Percentiles rank a stretch among this genome's conserved stretches.
Evolutionary conservation across 2,329 filamentous ascomycete genomes (phyloP).

Genomic region (Paraphoma chrysanthemicola): DNA sequence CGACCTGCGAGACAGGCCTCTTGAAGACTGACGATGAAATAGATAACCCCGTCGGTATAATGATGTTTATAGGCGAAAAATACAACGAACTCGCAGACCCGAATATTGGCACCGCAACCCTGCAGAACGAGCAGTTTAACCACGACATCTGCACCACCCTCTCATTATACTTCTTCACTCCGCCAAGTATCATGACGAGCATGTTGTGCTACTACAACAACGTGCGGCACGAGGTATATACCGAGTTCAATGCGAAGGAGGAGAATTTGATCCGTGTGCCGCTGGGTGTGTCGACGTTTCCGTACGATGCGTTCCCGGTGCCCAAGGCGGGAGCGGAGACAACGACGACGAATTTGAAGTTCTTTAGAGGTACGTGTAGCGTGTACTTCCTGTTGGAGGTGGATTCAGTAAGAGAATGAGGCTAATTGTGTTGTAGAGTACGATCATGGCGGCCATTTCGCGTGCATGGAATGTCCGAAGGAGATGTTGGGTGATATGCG

Average conservation of each 20-base stretch:
- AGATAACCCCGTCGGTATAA: conserved; percentile 49
- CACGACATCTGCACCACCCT: conserved; percentile 36
- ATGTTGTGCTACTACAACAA: conserved; percentile 51
- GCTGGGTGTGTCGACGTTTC: conserved; percentile 48
- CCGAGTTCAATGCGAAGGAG: conserved; percentile 42
- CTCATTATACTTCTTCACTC: conserved; percentile 48
- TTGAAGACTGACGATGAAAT: not conserved
- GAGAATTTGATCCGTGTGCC: conserved; percentile 48
- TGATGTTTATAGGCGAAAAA: conserved; percentile 56
- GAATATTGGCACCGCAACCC: conserved; percentile 25
- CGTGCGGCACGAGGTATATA: conserved; percentile 48
- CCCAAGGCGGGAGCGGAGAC: conserved; percentile 41
- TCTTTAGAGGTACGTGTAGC: conserved; percentile 32
- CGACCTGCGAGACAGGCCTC: too few species aligned
- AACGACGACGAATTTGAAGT: conserved; percentile 49
- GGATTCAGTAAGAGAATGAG: not conserved
- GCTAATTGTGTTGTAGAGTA: conserved; percentile 18
- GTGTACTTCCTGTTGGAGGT: not conserved
- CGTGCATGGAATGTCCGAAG: conserved; percentile 33
- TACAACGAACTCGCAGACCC: conserved; percentile 49
- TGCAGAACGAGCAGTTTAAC: conserved; percentile 39
- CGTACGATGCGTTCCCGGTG: conserved; percentile 47
- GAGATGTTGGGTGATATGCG: conserved; percentile 33
- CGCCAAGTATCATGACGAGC: conserved; percentile 45
- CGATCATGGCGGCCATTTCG: conserved; percentile 33